phyloP scores from a whole-genome alignment of 2,329 filamentous ascomycete species.

The Cadophora sp. region DNA sequence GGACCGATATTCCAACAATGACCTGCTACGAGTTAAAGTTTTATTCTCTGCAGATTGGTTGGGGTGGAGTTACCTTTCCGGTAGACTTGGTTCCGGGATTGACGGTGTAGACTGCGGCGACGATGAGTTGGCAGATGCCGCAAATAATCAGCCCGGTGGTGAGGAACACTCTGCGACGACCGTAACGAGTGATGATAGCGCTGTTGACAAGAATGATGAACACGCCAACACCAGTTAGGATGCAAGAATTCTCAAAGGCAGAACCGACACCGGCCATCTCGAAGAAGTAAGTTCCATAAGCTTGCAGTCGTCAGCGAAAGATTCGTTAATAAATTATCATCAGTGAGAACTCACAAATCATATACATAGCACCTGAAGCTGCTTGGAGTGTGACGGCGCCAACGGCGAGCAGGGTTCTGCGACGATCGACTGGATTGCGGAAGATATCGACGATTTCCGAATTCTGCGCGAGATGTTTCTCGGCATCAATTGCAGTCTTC shows the following conservation, averaged over 20 bases:
- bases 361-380: slow-evolving; percentile 61
- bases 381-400: slow-evolving; percentile 57
- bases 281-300: slow-evolving; percentile 65
- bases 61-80: slow-evolving; percentile 44
- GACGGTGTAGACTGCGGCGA: slow-evolving; percentile 58
- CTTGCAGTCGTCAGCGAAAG: slow-evolving; percentile 45
- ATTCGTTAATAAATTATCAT: slow-evolving; percentile 18
- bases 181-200: slow-evolving; percentile 58
- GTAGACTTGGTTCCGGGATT: slow-evolving; percentile 48
- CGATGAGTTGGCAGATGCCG: slow-evolving; percentile 60
- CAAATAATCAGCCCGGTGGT: slow-evolving; percentile 58
- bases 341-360: slow-evolving; percentile 53
- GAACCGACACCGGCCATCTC: slow-evolving; percentile 62
- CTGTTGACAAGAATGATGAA: slow-evolving; percentile 61
- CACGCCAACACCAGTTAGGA: slow-evolving; percentile 60
- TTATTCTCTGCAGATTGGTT: neutral
- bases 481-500: slow-evolving; percentile 42
- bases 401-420: slow-evolving; percentile 57
- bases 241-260: slow-evolving; percentile 63
- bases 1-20: slow-evolving; percentile 56
- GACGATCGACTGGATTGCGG: slow-evolving; percentile 57
- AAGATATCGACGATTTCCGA: slow-evolving; percentile 55
- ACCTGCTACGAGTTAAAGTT: slow-evolving; percentile 40
- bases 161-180: slow-evolving; percentile 60
- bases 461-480: slow-evolving; percentile 39